Evolutionary conservation across 2,329 filamentous ascomycete species (phyloP), one percentile per base, ranked within the genome.

Genomic region (Sporothrix curviconia): DNA sequence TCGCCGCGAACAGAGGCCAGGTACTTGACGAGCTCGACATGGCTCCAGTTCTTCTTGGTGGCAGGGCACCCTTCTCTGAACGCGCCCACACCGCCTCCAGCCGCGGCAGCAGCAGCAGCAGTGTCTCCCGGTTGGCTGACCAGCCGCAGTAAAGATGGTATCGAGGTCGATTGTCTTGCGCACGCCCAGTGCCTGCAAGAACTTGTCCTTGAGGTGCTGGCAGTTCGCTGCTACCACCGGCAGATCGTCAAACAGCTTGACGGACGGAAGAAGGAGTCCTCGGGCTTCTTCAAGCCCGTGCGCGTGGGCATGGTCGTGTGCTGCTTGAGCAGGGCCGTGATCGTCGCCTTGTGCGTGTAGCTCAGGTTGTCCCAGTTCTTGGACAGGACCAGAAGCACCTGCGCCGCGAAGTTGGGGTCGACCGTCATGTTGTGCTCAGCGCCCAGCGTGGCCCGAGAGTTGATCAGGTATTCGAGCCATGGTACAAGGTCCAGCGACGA

Each of bases 81-180:
- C 24, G 37, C 34, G 12, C 11, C 44, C 6, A 39, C 12, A 1
- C 32, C 44, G 22, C 76, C 55, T 5, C 28, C n/a, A n/a, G n/a
- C 76, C 37, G 72, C 72, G 25, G 80, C 79, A n/a, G 77, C 75
- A 9, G 70, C 70, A 14, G 78, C 74, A 0, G 75, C 67, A 11
- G 6, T 11, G 28, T 32, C 28, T 11, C 28, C 28, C 0, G 83
- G 76, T 15, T 80, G 78, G 53, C 81, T 85, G 63, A 96, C 80
- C 43, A 99, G 79, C 44, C 92, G 82, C 24, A n/a, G 89, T 87
- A 66, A 99, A 97, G 30, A 99, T 95, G 30, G 95, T 92, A 32
- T 90, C 90, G 2, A 99, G 76, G 64, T 99, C 94, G 19, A 99
- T 86, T 0, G 94, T 99, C 74, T 97, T 97, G 59, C 94, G 85